Evolutionary conservation across 2,329 filamentous ascomycete species (phyloP).

Genomic region (Clonostachys solani): DNA sequence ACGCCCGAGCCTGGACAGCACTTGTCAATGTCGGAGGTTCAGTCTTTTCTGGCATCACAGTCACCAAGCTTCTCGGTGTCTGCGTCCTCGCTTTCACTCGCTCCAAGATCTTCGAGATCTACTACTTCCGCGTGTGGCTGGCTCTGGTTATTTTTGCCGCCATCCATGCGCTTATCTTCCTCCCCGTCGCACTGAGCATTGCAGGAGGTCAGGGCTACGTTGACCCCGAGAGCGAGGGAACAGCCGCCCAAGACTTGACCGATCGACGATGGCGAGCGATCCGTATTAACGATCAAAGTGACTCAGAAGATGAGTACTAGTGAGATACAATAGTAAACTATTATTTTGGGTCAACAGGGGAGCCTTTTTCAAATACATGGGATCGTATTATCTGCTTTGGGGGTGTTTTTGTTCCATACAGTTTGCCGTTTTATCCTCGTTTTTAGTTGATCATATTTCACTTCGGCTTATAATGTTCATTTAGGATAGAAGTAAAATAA

Average conservation of each 20-base stretch:
- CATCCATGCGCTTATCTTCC: slow-evolving; percentile 81
- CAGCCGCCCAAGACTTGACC: slow-evolving; percentile 84
- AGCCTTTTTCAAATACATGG: no score
- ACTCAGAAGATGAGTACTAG: slow-evolving; percentile 65
- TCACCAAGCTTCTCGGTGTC: slow-evolving; percentile 92
- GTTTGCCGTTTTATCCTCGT: no score
- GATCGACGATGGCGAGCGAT: slow-evolving; percentile 74
- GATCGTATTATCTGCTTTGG: no score
- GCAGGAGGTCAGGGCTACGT: slow-evolving; percentile 84
- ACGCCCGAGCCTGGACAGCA: slow-evolving; percentile 87
- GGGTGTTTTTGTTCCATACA: no score
- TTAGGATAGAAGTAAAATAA: no score
- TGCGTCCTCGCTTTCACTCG: slow-evolving; percentile 89
- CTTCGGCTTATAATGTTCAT: no score
- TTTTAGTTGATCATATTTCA: no score
- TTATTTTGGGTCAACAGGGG: no score
- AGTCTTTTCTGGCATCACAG: slow-evolving; percentile 92
- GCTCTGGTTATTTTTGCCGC: slow-evolving; percentile 87
- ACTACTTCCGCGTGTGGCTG: slow-evolving; percentile 97
- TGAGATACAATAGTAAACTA: background rate
- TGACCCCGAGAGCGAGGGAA: slow-evolving; percentile 82
- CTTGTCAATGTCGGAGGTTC: slow-evolving; percentile 92
- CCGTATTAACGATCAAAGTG: slow-evolving; percentile 69
- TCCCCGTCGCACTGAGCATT: slow-evolving; percentile 85
- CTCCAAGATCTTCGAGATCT: slow-evolving; percentile 99